These are phyloP conservation scores for Globisporangium emineosum DNA, from an alignment of 352 stramenopile species.

Conservation along the genomic window DNA sequence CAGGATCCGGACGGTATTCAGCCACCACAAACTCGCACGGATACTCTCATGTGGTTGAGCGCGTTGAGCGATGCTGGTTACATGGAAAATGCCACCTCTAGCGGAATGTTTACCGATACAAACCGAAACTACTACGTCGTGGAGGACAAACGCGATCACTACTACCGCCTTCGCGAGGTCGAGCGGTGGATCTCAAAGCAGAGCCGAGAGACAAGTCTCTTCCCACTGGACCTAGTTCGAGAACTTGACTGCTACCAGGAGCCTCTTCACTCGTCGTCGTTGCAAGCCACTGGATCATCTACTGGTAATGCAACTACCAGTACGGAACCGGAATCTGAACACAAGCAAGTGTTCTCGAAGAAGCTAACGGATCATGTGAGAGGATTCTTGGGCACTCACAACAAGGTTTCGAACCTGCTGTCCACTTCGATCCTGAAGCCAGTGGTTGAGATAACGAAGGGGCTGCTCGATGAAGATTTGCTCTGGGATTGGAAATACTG, in stretches of 20 bases:
- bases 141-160: constrained; percentile 41
- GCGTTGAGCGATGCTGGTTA: constrained; percentile 54
- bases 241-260: constrained; percentile 53
- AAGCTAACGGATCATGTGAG: constrained; percentile 56
- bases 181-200: constrained; percentile 43
- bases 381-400: constrained; percentile 51
- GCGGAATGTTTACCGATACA: constrained; percentile 14
- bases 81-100: constrained; percentile 46
- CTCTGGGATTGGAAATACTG: constrained; percentile 76
- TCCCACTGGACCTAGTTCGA: constrained; percentile 60
- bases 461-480: constrained; percentile 34
- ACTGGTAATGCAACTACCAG: neutral
- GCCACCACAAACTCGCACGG: constrained; percentile 24
- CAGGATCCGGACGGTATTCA: constrained; percentile 55
- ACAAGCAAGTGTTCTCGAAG: constrained; percentile 44
- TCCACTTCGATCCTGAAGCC: constrained; percentile 39
- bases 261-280: neutral
- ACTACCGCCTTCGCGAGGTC: constrained; percentile 55
- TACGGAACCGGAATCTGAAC: neutral
- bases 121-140: constrained; percentile 43
- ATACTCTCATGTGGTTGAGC: constrained; percentile 54
- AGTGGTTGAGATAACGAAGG: constrained; percentile 34
- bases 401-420: constrained; percentile 42
- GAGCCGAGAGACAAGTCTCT: constrained; percentile 35
- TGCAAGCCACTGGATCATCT: neutral